Conservation (phyloP, 1,284 basidiomycete species). For the Anthracocystis walkeri region DNA sequence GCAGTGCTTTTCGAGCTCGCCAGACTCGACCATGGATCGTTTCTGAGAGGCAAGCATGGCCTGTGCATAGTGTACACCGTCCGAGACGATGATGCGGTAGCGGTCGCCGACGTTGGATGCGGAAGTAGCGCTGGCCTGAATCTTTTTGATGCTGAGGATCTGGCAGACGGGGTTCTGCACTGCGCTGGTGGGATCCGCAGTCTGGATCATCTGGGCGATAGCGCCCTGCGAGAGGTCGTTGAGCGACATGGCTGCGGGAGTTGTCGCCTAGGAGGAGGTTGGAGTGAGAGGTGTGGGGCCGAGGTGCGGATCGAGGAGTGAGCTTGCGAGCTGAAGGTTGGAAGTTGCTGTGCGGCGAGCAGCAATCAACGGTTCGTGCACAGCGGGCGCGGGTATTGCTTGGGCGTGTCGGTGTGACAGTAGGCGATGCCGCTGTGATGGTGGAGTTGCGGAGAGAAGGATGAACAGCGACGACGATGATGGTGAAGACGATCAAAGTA, state of each 20-base stretch:
- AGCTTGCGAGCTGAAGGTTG: neutral
- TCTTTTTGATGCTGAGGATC: constrained; percentile 68
- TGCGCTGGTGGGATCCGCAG: constrained; percentile 48
- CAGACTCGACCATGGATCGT: constrained; percentile 80
- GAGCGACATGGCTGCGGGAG: constrained; percentile 39
- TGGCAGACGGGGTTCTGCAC: constrained; percentile 64
- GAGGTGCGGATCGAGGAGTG: neutral
- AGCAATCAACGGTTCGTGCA: neutral
- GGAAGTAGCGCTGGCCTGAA: constrained; percentile 50
- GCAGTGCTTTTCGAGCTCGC: constrained; percentile 79
- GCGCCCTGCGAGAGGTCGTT: constrained; percentile 59
- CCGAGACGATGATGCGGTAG: constrained; percentile 68
- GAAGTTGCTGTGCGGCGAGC: neutral
- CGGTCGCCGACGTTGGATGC: constrained; percentile 60
- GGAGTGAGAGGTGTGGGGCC: neutral
- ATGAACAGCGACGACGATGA: neutral
- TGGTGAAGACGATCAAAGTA: neutral
- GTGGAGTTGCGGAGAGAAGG: neutral
- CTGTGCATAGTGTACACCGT: constrained; percentile 66
- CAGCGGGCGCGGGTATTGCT: neutral
- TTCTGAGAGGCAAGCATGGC: constrained; percentile 95
- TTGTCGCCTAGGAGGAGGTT: neutral
- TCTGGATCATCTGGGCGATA: constrained; percentile 62
- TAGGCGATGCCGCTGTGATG: neutral
- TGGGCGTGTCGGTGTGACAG: neutral